Evolutionary conservation across 805 yeast species (phyloP), one percentile per base, ranked within the genome.

Genomic region (Hanseniaspora thailandica): DNA sequence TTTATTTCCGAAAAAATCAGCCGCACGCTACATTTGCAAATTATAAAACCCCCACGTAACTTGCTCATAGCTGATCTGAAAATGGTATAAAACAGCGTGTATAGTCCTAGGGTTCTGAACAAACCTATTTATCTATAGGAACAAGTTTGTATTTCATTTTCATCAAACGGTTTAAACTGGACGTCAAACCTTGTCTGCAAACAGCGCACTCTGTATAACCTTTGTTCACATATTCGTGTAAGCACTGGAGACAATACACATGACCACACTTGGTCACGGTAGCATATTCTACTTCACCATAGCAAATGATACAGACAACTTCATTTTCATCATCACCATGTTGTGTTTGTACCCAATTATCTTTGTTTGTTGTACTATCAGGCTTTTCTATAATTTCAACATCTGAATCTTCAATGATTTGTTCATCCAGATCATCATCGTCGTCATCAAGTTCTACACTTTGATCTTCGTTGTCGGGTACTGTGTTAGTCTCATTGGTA

Each of bases 201-300:
- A 73, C 61, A 9, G 76, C 69, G 60, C 77, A 73, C 10, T 67
- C 68, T 0, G 75, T 76, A 22, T 34, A 45, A 60, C 59, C 13
- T 55, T 57, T 45, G 62, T 62, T 22, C 60, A 64, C 39, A 61
- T 65, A 59, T 68, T 69, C 66, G 56, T 74, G 78, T 4, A 76
- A 66, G 60, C 83, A 79, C 26, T 72, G 73, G 5, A 72, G 67
- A 59, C 84, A 79, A 58, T 73, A 78, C 2, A 75, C 65, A 61
- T 79, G 84, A 0, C 84, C 84, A 63, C 84, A 79, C 0, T 76
- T 74, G 3, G 78, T 69, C 17, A 74, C 73, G 30, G 72, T 69
- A 1, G 81, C 73, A 6, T 66, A 59, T 15, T 67, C 71, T 2
- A 80, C 78, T 4, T 73, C 69, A 8, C 77, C 82, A 60, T 78